A percentile compares a stretch with the other conserved stretches of the same genome.
These are phyloP conservation scores for Trametes cinnabarina DNA, from an alignment of 768 basidiomycete species.

Conservation along the genomic window DNA sequence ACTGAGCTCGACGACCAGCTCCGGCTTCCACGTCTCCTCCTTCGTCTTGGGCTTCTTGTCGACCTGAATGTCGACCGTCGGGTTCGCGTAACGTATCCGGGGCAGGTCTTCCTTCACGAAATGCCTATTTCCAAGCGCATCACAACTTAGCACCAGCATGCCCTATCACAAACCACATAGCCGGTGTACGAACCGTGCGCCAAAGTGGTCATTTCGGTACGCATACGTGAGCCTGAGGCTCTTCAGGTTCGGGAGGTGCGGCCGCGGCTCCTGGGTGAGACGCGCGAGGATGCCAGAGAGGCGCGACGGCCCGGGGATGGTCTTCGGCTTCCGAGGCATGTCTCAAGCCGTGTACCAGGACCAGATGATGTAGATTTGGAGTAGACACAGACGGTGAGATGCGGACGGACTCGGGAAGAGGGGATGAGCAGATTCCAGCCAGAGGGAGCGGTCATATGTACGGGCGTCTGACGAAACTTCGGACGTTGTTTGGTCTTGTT, in stretches of 20 bases:
- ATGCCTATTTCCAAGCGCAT: slow-evolving; percentile 45
- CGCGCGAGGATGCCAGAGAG: slow-evolving; percentile 53
- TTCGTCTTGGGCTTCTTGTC: slow-evolving; percentile 51
- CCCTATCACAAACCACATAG: not conserved
- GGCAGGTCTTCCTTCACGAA: slow-evolving; percentile 80
- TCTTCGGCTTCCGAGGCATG: slow-evolving; percentile 32
- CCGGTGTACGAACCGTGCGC: slow-evolving; percentile 54
- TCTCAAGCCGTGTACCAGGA: not conserved
- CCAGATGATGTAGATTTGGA: not conserved
- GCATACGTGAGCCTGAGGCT: slow-evolving; percentile 56
- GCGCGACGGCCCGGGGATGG: slow-evolving; percentile 47
- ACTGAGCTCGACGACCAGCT: slow-evolving; percentile 65
- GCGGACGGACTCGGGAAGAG: not conserved
- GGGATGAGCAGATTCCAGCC: not conserved
- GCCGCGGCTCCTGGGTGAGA: slow-evolving; percentile 51
- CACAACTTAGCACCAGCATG: not conserved
- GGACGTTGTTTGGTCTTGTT: slow-evolving; percentile 17
- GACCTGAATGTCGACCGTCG: slow-evolving; percentile 58
- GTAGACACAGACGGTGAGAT: not conserved
- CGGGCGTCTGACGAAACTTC: not conserved
- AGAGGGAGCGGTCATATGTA: not conserved
- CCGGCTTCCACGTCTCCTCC: slow-evolving; percentile 57
- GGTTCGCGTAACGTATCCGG: slow-evolving; percentile 76
- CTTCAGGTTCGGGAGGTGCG: slow-evolving; percentile 48
- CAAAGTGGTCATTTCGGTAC: slow-evolving; percentile 67